These are phyloP conservation scores for Clitopilus hobsonii DNA, from an alignment of 768 basidiomycete species.

Conservation along the genomic window DNA sequence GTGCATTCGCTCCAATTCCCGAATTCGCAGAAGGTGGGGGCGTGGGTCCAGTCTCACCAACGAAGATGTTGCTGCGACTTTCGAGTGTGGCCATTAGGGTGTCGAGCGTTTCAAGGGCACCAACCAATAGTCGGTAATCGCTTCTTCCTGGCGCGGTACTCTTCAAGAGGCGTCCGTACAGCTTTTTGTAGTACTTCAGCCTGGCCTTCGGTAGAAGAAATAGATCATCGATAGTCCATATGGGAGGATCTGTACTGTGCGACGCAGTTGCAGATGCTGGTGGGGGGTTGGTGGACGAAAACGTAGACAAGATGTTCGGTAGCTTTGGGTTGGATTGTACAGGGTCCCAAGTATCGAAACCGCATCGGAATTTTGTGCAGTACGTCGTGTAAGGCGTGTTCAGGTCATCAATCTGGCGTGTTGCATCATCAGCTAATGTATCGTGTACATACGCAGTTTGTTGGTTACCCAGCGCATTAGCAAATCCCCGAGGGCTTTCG, in stretches of 20 bases:
- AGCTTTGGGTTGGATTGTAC: conserved; percentile 76
- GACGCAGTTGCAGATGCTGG: conserved; percentile 35
- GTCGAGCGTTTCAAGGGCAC: conserved; percentile 80
- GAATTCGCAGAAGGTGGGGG: conserved; percentile 15
- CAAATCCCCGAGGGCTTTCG: conserved; percentile 91
- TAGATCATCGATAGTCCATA: conserved; percentile 84
- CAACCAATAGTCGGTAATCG: conserved; percentile 77
- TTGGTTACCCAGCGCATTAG: conserved; percentile 92
- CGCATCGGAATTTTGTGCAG: conserved; percentile 61
- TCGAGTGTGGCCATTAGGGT: conserved; percentile 65
- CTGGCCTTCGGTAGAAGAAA: conserved; percentile 85
- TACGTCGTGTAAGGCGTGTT: conserved; percentile 84
- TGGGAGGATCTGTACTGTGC: conserved; percentile 28
- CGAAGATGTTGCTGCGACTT: conserved; percentile 47
- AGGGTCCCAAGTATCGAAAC: conserved; percentile 83
- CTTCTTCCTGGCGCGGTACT: conserved; percentile 82
- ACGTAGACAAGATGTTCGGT: conserved; percentile 56
- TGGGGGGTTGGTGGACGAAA: conserved; percentile 64
- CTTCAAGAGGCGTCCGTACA: conserved; percentile 82
- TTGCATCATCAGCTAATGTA: conserved; percentile 11
- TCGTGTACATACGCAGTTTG: not conserved
- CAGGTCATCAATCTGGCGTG: conserved; percentile 81
- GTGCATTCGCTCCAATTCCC: conserved; percentile 51
- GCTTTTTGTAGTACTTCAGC: conserved; percentile 86
- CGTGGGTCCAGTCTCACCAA: conserved; percentile 28